phyloP scores from a whole-genome alignment of 495 filamentous ascomycete genomes.

The Amphirosellinia nigrospora region DNA sequence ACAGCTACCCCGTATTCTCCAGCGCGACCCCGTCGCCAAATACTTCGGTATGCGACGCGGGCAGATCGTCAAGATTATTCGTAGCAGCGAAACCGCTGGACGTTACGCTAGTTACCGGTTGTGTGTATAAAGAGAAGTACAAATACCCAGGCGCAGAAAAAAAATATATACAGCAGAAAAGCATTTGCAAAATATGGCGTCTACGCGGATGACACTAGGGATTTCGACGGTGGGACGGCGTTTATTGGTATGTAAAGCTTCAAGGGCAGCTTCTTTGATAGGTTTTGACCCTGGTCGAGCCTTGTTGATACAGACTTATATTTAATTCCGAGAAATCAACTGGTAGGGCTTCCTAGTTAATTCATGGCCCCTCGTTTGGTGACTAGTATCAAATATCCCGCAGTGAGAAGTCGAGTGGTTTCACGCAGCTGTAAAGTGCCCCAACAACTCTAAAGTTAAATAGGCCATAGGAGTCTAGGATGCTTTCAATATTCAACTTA shows the following conservation, averaged over 20 bases:
- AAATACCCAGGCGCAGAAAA: conserved; percentile 11
- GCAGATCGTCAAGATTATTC: conserved; percentile 98
- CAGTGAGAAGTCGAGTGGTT: neutral
- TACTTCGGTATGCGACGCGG: conserved; percentile 91
- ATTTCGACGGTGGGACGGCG: conserved; percentile 26
- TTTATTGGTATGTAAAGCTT: conserved; percentile 21
- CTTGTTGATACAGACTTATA: conserved; percentile 12
- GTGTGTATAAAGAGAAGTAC: conserved; percentile 52
- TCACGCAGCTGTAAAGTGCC: neutral
- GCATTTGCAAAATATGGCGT: conserved; percentile 25
- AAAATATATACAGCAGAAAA: neutral
- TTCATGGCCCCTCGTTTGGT: neutral
- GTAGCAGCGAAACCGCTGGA: conserved; percentile 78
- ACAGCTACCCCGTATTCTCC: conserved; percentile 90
- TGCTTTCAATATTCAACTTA: neutral
- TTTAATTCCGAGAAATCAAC: conserved; percentile 10
- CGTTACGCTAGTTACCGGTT: conserved; percentile 76
- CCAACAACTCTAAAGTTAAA: neutral
- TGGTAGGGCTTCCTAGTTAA: neutral
- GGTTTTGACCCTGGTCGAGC: conserved; percentile 1
- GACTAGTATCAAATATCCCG: neutral
- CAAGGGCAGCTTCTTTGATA: conserved; percentile 8
- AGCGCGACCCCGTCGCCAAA: conserved; percentile 87
- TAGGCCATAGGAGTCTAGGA: neutral
- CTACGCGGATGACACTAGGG: conserved; percentile 25